Base-by-base conservation (phyloP, 2,329 filamentous ascomycete species). In the Colletotrichum liaoningense region DNA sequence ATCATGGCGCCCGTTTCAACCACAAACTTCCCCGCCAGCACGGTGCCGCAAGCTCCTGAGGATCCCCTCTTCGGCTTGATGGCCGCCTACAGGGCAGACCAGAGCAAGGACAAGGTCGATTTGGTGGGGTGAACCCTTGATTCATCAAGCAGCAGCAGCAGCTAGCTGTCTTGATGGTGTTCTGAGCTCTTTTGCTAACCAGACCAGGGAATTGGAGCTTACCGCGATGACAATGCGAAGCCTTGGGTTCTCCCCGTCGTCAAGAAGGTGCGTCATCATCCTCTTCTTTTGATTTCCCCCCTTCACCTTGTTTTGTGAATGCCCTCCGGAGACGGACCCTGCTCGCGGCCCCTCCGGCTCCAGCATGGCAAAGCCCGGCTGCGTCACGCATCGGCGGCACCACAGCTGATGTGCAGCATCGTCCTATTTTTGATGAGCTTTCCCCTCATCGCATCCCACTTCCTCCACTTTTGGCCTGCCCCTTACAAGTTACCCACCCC, bases 231-330 rank as follows among this genome's bases (percentile, higher is more conserved):
- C 86, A 93, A 95, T 81, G 96, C 95, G 74, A 98, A 98, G 87
- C 97, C 97, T 3, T 99, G 97, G 97, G 92, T 99, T 75, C 86
- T 99, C 75, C 96, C 97, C 24, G 96, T 98, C 2, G 96, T 98
- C 75, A 97, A 95, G 86, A 97, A 97, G 94, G 96, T 97, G 86
- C 81, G 86, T 78, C 72, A 77, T 66, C 46, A 54, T n/a, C 9
- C 52, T 38, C 57, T 72, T 22, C 62, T 67, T 14, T 14, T n/a
- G n/a, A n/a, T n/a, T n/a, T 33, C 8, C 24, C 22, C 30, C 42
- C 3, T 55, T 38, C 16, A 26, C 35, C 35, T 28, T 5, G 42
- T 35, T 49, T 7, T 49, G 42, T 49, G 42, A 49, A 49, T n/a
- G 8, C 19, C 42, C 42, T 49, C 42, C 19, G 42, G 42, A 49